Conservation (phyloP, 495 filamentous ascomycete species). For the Neurospora discreta region DNA sequence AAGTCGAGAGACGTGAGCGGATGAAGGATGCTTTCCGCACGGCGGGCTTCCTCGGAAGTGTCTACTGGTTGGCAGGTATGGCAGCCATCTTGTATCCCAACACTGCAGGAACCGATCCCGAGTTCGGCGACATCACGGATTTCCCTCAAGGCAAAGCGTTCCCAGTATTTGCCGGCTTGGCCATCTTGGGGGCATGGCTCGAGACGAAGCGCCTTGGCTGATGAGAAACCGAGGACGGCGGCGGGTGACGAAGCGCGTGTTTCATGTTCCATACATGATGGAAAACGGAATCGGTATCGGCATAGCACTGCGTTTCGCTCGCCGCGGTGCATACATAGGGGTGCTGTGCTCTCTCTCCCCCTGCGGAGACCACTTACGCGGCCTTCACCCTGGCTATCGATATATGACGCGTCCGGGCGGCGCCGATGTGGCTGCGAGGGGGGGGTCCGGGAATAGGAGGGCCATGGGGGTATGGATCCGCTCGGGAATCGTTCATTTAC, state of each 20-base stretch:
- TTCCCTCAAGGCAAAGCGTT: constrained; percentile 38
- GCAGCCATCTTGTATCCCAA: constrained; percentile 38
- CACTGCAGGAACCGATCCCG: constrained; percentile 40
- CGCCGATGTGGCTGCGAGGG: background rate
- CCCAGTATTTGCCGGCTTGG: constrained; percentile 11
- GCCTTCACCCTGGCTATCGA: background rate
- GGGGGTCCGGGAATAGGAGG: background rate
- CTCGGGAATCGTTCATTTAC: background rate
- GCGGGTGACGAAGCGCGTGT: background rate
- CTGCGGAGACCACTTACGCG: background rate
- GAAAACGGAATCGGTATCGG: background rate
- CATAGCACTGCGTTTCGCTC: background rate
- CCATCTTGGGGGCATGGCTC: constrained; percentile 23
- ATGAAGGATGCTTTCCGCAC: constrained; percentile 23
- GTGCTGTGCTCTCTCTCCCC: background rate
- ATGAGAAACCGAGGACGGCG: background rate
- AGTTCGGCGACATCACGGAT: constrained; percentile 38
- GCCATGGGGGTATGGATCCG: background rate
- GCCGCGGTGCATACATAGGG: background rate
- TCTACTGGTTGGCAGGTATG: constrained; percentile 43
- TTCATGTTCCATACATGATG: background rate
- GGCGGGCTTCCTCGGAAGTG: constrained; percentile 32
- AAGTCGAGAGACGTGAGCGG: background rate
- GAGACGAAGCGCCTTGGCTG: constrained; percentile 9
- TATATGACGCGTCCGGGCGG: background rate